These are phyloP conservation scores for Pleurotus platypus DNA, from an alignment of 768 basidiomycete genomes.

Conservation along the genomic window DNA sequence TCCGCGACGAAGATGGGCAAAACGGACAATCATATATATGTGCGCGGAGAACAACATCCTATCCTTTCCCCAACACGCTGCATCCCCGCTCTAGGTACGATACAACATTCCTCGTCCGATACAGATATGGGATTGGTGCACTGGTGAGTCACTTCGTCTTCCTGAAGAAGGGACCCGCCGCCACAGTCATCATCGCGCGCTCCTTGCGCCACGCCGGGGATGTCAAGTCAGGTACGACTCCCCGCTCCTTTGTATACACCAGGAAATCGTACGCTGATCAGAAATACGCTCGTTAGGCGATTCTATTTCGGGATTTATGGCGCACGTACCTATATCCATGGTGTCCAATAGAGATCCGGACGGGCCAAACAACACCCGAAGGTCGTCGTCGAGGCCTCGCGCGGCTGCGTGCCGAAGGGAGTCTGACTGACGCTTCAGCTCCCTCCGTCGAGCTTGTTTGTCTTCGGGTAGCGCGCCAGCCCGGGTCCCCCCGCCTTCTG, in stretches of 20 bases:
- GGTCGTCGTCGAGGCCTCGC: background rate
- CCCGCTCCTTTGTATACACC: background rate
- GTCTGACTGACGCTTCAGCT: background rate
- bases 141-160: too few species aligned
- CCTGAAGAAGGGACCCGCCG: too few species aligned
- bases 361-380: background rate
- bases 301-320: background rate
- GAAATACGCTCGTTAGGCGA: background rate
- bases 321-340: background rate
- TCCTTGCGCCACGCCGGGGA: too few species aligned
- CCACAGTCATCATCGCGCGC: too few species aligned
- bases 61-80: too few species aligned
- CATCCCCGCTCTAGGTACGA: too few species aligned
- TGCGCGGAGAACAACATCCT: too few species aligned
- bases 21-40: too few species aligned
- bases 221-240: background rate
- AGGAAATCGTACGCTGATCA: background rate
- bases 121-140: too few species aligned
- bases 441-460: background rate
- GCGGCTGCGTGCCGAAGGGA: background rate
- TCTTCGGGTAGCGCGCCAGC: too few species aligned
- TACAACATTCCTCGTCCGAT: too few species aligned
- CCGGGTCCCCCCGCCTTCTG: background rate
- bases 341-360: background rate
- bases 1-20: too few species aligned